These are phyloP conservation scores for Paraurostyla sp. DNA, from an alignment of 73 alveolate species.

Conservation along the genomic window DNA sequence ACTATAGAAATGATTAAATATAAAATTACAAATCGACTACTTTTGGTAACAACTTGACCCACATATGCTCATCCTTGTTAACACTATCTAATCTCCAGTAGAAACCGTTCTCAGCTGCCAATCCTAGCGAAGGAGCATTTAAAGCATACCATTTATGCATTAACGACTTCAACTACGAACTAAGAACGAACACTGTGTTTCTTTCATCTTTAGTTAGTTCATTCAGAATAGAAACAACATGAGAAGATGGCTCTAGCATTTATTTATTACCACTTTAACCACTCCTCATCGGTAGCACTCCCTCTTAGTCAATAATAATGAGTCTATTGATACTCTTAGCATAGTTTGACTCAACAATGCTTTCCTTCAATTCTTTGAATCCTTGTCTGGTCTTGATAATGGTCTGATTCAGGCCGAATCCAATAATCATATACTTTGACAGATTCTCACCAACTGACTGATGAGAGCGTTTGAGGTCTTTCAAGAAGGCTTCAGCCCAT, in stretches of 20 bases:
- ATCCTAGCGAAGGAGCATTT: constrained; percentile 67
- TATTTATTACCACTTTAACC: background rate
- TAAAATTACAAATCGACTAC: constrained; percentile 38
- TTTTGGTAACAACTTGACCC: constrained; percentile 36
- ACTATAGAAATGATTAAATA: background rate
- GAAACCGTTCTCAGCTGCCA: constrained; percentile 86
- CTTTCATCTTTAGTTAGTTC: constrained; percentile 54
- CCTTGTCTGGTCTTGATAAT: constrained; percentile 49
- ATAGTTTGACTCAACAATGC: constrained; percentile 12
- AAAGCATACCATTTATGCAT: constrained; percentile 66
- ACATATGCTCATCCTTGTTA: constrained; percentile 20
- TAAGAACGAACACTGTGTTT: constrained; percentile 62
- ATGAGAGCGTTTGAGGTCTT: constrained; percentile 75
- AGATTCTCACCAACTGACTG: constrained; percentile 56
- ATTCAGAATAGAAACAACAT: constrained; percentile 41
- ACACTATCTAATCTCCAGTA: constrained; percentile 73
- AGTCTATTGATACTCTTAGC: constrained; percentile 10
- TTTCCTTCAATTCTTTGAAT: background rate
- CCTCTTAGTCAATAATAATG: constrained; percentile 54
- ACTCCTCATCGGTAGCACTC: constrained; percentile 55
- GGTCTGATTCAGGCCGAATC: constrained; percentile 57
- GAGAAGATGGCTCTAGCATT: background rate
- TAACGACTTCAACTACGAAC: constrained; percentile 18
- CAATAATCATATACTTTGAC: constrained; percentile 40
- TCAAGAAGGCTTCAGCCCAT: constrained; percentile 82